These are phyloP conservation scores for Neurospora sp. DNA, from an alignment of 495 filamentous ascomycete species.

Conservation along the genomic window DNA sequence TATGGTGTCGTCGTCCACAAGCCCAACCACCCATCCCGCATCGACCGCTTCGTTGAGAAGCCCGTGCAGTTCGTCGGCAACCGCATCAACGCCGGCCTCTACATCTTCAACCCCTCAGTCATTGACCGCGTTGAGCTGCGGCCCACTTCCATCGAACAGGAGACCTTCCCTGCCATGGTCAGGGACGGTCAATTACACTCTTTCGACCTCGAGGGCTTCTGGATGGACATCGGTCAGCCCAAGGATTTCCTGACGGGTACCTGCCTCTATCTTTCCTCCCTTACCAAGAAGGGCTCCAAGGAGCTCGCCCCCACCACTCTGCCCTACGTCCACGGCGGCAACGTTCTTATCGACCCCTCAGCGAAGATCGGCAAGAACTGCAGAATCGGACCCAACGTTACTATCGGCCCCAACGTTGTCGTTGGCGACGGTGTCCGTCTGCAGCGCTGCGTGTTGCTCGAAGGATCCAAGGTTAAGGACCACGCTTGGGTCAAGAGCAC, in stretches of 20 bases:
- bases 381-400: constrained; percentile 95
- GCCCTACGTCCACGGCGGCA: constrained; percentile 85
- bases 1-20: constrained; percentile 99
- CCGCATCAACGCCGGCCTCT: constrained; percentile 98
- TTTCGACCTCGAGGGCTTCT: constrained; percentile 97
- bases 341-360: constrained; percentile 90
- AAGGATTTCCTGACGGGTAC: constrained; percentile 98
- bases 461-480: constrained; percentile 91
- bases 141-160: constrained; percentile 98
- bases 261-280: constrained; percentile 89
- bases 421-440: constrained; percentile 91
- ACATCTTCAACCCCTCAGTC: constrained; percentile 93
- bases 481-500: constrained; percentile 99
- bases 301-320: constrained; percentile 65
- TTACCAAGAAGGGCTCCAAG: constrained; percentile 88
- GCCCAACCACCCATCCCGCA: constrained; percentile 80
- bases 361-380: constrained; percentile 98
- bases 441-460: constrained; percentile 86
- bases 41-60: constrained; percentile 99
- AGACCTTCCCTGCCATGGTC: constrained; percentile 95
- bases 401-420: constrained; percentile 89
- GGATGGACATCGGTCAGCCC: constrained; percentile 99
- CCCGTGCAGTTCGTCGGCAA: constrained; percentile 99
- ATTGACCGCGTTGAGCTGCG: constrained; percentile 88
- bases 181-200: constrained; percentile 90